Evolutionary conservation across 208 protist genomes (phyloP).

Genomic region (Herpetomonas tarakana): DNA sequence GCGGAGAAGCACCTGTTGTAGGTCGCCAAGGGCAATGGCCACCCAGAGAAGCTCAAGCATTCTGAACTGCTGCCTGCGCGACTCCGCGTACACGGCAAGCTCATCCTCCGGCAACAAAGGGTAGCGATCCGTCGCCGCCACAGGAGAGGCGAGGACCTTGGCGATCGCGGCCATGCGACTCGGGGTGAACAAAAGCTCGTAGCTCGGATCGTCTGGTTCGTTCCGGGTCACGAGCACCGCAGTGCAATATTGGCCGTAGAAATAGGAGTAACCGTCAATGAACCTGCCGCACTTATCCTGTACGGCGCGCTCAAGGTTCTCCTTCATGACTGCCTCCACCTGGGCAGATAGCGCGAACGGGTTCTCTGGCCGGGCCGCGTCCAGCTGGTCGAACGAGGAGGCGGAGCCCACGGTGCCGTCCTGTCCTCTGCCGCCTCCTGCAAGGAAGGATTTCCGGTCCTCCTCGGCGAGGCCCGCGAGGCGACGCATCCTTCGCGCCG

Average conservation of each 20-base stretch:
- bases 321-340: neutral
- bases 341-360: neutral
- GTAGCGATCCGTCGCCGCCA: neutral
- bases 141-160: neutral
- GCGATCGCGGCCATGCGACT: neutral
- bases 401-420: neutral
- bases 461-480: neutral
- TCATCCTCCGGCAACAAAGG: constrained; percentile 1
- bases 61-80: neutral
- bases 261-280: neutral
- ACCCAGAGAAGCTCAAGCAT: neutral
- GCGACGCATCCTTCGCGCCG: neutral
- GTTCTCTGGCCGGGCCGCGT: neutral
- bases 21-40: neutral
- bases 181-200: neutral
- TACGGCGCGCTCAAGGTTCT: neutral
- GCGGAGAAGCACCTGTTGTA: neutral
- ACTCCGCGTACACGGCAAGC: neutral
- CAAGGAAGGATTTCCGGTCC: neutral
- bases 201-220: neutral
- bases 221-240: neutral
- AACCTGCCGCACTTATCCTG: neutral
- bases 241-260: neutral
- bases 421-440: neutral
- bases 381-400: neutral